Evolutionary conservation across 2,329 filamentous ascomycete genomes (phyloP).

Genomic region (Neofusicoccum umdonicola): DNA sequence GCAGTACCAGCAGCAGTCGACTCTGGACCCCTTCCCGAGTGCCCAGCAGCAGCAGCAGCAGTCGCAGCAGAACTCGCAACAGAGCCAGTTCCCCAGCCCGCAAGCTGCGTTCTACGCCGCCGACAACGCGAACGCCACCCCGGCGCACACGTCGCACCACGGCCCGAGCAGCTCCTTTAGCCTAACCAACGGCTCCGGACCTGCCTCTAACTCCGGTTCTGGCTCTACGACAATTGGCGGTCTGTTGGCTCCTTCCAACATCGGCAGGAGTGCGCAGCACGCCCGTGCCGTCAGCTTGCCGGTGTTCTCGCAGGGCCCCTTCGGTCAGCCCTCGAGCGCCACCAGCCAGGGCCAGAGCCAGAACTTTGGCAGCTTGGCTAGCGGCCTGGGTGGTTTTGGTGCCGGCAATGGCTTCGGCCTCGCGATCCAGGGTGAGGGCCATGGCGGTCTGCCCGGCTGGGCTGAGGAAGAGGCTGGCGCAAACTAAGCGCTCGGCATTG

Average conservation of each 20-base stretch:
- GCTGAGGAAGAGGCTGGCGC: constrained; percentile 62
- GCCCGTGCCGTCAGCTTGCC: constrained; percentile 89
- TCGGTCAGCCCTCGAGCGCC: constrained; percentile 43
- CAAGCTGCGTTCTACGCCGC: constrained; percentile 77
- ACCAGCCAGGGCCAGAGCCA: constrained; percentile 34
- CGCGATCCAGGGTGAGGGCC: constrained; percentile 54
- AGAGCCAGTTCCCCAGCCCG: constrained; percentile 68
- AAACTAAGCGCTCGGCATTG: constrained; percentile 37
- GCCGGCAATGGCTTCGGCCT: constrained; percentile 57
- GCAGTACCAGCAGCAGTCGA: constrained; percentile 45
- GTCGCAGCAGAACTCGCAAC: constrained; percentile 49
- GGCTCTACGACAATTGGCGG: constrained; percentile 71
- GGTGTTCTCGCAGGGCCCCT: constrained; percentile 61
- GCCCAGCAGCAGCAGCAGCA: constrained; percentile 27
- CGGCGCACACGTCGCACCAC: constrained; percentile 57
- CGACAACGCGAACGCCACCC: constrained; percentile 43
- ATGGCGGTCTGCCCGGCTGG: constrained; percentile 58
- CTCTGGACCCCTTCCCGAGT: constrained; percentile 28
- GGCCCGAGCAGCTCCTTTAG: constrained; percentile 52
- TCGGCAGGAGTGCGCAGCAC: constrained; percentile 59
- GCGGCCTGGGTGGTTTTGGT: constrained; percentile 58
- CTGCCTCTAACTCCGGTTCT: constrained; percentile 36
- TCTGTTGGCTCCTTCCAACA: constrained; percentile 69
- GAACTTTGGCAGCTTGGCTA: constrained; percentile 59
- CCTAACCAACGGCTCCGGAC: constrained; percentile 35